phyloP scores from a whole-genome alignment of 192 early-diverging fungal genomes.

The Cladochytrium replicatum region DNA sequence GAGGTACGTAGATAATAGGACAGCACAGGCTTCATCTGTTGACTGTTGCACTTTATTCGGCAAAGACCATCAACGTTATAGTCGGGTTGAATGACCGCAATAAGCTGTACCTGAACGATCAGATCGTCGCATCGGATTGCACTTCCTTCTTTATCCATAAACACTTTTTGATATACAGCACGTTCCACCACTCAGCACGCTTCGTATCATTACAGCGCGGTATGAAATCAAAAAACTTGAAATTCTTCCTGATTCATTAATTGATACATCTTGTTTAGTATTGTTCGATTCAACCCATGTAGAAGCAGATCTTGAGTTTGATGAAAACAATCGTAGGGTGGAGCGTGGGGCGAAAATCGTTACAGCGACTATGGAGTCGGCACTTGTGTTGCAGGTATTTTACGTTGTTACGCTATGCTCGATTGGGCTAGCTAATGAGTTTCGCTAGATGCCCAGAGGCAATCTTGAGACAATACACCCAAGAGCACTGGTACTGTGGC shows the following conservation, averaged over 20 bases:
- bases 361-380: slow-evolving; percentile 51
- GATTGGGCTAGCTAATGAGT: slow-evolving; percentile 1
- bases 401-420: neutral
- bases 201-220: slow-evolving; percentile 50
- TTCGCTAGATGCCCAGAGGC: slow-evolving; percentile 86
- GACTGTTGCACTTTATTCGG: neutral
- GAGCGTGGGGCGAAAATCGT: slow-evolving; percentile 89
- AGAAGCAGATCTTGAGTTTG: slow-evolving; percentile 36
- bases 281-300: slow-evolving; percentile 4
- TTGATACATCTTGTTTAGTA: slow-evolving; percentile 3
- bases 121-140: slow-evolving; percentile 60
- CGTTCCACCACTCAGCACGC: slow-evolving; percentile 64
- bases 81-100: slow-evolving; percentile 70
- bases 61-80: slow-evolving; percentile 23
- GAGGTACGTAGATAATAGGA: neutral
- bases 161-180: slow-evolving; percentile 77
- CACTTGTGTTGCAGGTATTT: slow-evolving; percentile 58
- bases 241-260: slow-evolving; percentile 6
- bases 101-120: slow-evolving; percentile 71
- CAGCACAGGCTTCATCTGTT: neutral
- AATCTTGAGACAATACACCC: slow-evolving; percentile 91
- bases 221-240: neutral
- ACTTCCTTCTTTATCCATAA: slow-evolving; percentile 80
- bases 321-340: slow-evolving; percentile 64
- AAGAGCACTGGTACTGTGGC: slow-evolving; percentile 73